Conservation (phyloP, 169 alveolate species). For the Plasmodium inui region DNA sequence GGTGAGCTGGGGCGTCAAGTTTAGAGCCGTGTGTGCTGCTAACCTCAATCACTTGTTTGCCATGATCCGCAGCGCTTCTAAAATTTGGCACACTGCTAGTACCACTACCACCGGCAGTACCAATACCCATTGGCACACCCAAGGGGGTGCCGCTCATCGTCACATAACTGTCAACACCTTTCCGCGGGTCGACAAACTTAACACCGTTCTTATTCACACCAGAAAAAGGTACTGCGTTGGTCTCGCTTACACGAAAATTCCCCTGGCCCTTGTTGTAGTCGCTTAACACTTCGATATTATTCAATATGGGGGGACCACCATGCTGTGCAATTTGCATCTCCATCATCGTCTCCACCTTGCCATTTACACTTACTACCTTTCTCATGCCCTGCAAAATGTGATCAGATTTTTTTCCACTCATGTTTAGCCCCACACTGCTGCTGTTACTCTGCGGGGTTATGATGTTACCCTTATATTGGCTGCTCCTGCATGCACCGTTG, state of each 20-base stretch:
- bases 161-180: conserved; percentile 12
- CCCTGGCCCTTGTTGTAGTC: neutral
- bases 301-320: neutral
- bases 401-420: conserved; percentile 8
- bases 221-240: conserved; percentile 2
- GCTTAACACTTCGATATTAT: neutral
- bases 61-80: neutral
- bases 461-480: neutral
- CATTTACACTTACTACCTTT: neutral
- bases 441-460: neutral
- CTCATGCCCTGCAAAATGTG: neutral
- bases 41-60: neutral
- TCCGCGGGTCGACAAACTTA: conserved; percentile 11
- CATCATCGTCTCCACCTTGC: conserved; percentile 3
- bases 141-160: neutral
- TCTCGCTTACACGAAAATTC: neutral
- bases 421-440: conserved; percentile 3
- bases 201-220: conserved; percentile 4
- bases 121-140: neutral
- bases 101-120: neutral
- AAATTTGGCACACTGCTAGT: neutral
- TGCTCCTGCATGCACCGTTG: neutral
- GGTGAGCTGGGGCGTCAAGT: neutral
- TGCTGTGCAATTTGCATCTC: conserved; percentile 8
- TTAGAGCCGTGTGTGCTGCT: neutral